Percentiles rank a stretch among this genome's conserved stretches.
These are phyloP conservation scores for Medicago ruthenica DNA, from an alignment of 306 rosid genomes.

Conservation along the genomic window DNA sequence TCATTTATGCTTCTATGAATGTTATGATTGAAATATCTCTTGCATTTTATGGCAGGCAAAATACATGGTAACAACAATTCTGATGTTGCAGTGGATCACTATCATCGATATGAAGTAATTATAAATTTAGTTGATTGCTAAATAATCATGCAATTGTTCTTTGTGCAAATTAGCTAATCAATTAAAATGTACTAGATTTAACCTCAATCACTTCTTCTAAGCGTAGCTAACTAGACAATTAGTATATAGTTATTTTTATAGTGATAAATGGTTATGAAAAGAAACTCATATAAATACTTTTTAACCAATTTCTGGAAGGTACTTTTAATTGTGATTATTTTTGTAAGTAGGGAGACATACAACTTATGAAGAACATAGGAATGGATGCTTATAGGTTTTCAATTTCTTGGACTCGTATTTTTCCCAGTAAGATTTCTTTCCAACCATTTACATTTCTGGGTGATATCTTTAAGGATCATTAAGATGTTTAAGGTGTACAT, in stretches of 20 bases:
- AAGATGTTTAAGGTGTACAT: too few relatives aligned
- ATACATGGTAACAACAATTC: slow-evolving; percentile 58
- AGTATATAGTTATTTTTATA: neutral
- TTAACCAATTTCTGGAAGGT: neutral
- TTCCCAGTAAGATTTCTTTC: slow-evolving; percentile 56
- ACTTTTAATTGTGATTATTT: neutral
- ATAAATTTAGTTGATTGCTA: neutral
- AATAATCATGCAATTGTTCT: neutral
- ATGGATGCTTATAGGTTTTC: slow-evolving; percentile 86
- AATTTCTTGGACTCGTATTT: slow-evolving; percentile 78
- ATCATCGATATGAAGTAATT: slow-evolving; percentile 59
- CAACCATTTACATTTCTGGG: too few relatives aligned
- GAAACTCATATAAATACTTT: neutral
- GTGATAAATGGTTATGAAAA: neutral
- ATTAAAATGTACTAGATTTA: neutral
- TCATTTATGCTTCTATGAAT: neutral
- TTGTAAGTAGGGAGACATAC: slow-evolving; percentile 61
- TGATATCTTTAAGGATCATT: too few relatives aligned
- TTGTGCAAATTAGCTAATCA: neutral
- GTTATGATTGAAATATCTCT: slow-evolving; percentile 28
- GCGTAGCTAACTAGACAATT: neutral
- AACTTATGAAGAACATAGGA: slow-evolving; percentile 76
- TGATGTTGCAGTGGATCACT: slow-evolving; percentile 77
- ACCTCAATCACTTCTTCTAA: neutral
- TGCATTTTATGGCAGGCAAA: slow-evolving; percentile 53